Base-by-base conservation (phyloP, 1,139 yeast species). In the Scheffersomyces stambukii region DNA sequence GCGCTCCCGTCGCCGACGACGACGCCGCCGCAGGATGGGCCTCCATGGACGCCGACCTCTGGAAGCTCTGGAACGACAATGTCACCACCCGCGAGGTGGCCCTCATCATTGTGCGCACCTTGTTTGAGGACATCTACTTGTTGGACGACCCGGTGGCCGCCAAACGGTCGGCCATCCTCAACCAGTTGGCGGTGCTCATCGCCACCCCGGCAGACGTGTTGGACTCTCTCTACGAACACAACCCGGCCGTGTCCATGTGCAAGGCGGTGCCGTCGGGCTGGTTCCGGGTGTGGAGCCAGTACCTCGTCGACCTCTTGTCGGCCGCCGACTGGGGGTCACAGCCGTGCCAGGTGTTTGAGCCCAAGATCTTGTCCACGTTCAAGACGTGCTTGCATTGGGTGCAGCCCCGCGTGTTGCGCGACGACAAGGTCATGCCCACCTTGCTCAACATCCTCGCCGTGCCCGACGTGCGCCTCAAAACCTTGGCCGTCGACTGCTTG, bases 351-450 rank as follows among this genome's bases (percentile, higher is more conserved):
- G 53, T 55, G 15, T 74, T 80, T 48, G 80, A 78, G 1, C 71
- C 83, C 22, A 80, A 81, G 46, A 68, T 83, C 9, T 63, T 93
- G 28, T 85, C 89, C 36, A 83, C 95, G 3, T 72, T 89, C 48
- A 91, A 89, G 49, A 81, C 95, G 0, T 85, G 96, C 44, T 68
- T 91, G 36, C 89, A 84, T 46, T 91, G 98, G 99, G 75, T 89
- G 8, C 75, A 84, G 32, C 89, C 95, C 3, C 64, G 75, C 12
- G 77, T 91, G 1, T 70, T 91, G 32, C 73, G 81, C 25, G 63
- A 70, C 30, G 79, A 84, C 33, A 77, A 83, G 32, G 68, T 86
- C 12, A 66, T 88, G 46, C 71, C 73, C 26, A 74, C 81, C n/a
- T 63, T 91, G 39, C 55, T 67, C 22, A 70, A 70, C 37, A 73